Conservation (phyloP, 106 monocot species). For the Triglochin maritima region DNA sequence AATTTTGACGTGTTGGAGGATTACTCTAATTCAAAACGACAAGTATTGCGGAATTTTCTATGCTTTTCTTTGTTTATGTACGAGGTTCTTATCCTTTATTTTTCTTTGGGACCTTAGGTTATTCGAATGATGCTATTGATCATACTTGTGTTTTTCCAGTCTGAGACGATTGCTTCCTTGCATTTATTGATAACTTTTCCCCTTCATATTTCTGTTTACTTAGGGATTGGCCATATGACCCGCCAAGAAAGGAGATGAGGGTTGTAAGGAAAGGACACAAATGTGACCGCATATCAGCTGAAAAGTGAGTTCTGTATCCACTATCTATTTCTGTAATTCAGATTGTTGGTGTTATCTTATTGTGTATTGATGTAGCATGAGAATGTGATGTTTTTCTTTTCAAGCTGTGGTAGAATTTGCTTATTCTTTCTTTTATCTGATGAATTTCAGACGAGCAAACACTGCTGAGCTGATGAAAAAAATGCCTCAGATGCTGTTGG, state of each 20-base stretch:
- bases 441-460: conserved; percentile 51
- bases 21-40: no score
- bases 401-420: background rate
- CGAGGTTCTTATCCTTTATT: no score
- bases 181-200: no score
- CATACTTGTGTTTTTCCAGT: no score
- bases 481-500: conserved; percentile 95
- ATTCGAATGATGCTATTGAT: no score
- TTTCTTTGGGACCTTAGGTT: no score
- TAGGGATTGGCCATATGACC: conserved; percentile 93
- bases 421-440: background rate
- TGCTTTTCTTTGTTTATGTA: no score
- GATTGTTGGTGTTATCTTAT: background rate
- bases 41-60: no score
- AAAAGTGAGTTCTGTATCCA: conserved; percentile 42
- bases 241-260: conserved; percentile 75
- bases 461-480: conserved; percentile 99
- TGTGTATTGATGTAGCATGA: background rate
- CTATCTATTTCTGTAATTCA: background rate
- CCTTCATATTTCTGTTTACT: background rate
- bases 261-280: conserved; percentile 92
- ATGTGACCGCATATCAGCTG: conserved; percentile 76
- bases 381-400: background rate
- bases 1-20: no score
- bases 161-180: no score